Conservation (phyloP, 2,329 filamentous ascomycete genomes). For the Sclerotinia glacialis region DNA sequence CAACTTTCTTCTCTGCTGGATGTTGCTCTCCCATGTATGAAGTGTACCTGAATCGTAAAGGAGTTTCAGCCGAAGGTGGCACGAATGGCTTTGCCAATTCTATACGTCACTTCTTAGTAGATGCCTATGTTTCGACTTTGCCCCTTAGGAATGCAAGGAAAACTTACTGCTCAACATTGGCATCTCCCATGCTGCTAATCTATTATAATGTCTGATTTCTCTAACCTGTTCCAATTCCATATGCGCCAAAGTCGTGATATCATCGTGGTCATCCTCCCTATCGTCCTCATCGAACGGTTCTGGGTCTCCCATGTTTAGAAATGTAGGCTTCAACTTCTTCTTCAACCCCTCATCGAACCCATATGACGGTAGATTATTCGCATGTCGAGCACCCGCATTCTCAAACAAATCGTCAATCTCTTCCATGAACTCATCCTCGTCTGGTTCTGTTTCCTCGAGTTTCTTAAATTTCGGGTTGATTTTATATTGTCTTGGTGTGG, state of each 20-base stretch:
- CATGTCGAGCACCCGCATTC: slow-evolving; percentile 5
- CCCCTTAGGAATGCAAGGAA: slow-evolving; percentile 1
- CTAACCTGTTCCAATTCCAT: slow-evolving; percentile 83
- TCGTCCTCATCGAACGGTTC: slow-evolving; percentile 37
- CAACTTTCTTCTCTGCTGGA: slow-evolving; percentile 88
- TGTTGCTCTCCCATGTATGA: slow-evolving; percentile 94
- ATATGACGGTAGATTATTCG: slow-evolving; percentile 13
- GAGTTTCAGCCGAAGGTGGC: slow-evolving; percentile 62
- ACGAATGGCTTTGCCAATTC: slow-evolving; percentile 80
- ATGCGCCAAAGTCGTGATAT: slow-evolving; percentile 80
- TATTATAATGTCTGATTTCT: slow-evolving; percentile 83
- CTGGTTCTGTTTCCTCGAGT: slow-evolving; percentile 18
- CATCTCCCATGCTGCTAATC: slow-evolving; percentile 93
- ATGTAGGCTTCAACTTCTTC: slow-evolving; percentile 37
- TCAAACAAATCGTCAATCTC: slow-evolving; percentile 21
- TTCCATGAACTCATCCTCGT: slow-evolving; percentile 20
- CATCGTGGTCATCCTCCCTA: slow-evolving; percentile 69
- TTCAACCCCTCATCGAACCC: slow-evolving; percentile 19
- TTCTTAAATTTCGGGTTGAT: slow-evolving; percentile 23
- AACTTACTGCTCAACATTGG: slow-evolving; percentile 79
- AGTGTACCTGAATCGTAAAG: slow-evolving; percentile 93
- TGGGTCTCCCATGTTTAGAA: slow-evolving; percentile 38
- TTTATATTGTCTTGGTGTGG: slow-evolving; percentile 27
- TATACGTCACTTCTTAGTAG: slow-evolving; percentile 42
- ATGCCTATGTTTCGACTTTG: background rate